These are phyloP conservation scores for Kwoniella shivajii DNA, from an alignment of 1,284 basidiomycete species.

Conservation along the genomic window DNA sequence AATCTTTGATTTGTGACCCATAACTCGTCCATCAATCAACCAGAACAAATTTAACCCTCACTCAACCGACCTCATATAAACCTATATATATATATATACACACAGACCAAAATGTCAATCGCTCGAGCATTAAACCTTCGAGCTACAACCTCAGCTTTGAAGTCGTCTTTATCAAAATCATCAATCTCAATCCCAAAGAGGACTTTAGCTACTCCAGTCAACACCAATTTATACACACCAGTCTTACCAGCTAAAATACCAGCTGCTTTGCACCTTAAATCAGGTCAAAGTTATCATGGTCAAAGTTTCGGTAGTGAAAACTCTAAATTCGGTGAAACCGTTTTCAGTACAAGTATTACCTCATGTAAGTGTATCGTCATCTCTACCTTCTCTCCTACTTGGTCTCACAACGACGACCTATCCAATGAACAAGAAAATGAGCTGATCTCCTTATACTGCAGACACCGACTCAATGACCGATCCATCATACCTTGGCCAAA, in stretches of 20 bases:
- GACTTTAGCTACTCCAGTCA: constrained; percentile 29
- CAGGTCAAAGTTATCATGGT: constrained; percentile 88
- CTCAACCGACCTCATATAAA: neutral
- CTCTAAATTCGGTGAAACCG: constrained; percentile 93
- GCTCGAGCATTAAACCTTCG: constrained; percentile 16
- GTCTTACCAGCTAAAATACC: constrained; percentile 60
- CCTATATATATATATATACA: neutral
- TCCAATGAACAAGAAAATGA: neutral
- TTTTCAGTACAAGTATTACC: constrained; percentile 98
- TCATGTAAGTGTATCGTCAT: constrained; percentile 66
- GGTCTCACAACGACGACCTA: neutral
- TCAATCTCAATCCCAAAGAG: constrained; percentile 19
- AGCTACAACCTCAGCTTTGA: constrained; percentile 11
- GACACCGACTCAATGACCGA: constrained; percentile 99
- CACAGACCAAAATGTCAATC: constrained; percentile 22
- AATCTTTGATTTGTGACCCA: constrained; percentile 29
- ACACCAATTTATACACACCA: constrained; percentile 34
- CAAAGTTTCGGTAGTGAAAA: constrained; percentile 85
- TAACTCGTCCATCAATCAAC: neutral
- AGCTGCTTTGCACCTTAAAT: constrained; percentile 88
- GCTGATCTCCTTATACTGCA: constrained; percentile 40
- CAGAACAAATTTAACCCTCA: no score
- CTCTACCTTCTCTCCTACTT: neutral
- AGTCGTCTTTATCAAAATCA: neutral
- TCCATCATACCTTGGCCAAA: constrained; percentile 96